These are phyloP conservation scores for Phytophthora constricta DNA, from an alignment of 352 stramenopile species.

Conservation along the genomic window DNA sequence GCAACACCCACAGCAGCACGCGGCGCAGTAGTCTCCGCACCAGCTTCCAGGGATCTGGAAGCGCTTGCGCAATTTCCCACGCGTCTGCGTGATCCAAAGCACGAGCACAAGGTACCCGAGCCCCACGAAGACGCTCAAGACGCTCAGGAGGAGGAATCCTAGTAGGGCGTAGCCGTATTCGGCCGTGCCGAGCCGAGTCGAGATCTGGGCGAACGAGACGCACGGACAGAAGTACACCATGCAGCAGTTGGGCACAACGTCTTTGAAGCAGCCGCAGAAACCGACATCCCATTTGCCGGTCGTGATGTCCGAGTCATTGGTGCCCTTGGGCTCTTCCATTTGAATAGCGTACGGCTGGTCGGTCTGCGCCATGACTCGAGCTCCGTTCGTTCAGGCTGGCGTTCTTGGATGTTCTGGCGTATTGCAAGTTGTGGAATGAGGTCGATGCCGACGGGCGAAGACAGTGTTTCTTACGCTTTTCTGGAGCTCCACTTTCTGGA, in stretches of 20 bases:
- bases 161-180: slow-evolving; percentile 18
- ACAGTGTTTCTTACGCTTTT: too few species aligned
- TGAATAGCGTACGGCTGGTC: slow-evolving; percentile 23
- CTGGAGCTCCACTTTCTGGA: too few species aligned
- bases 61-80: not conserved
- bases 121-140: not conserved
- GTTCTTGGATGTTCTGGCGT: too few species aligned
- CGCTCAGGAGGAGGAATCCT: slow-evolving; percentile 16
- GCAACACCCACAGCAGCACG: slow-evolving; percentile 46
- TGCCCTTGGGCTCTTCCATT: slow-evolving; percentile 19
- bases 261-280: slow-evolving; percentile 41
- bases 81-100: slow-evolving; percentile 6
- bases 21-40: slow-evolving; percentile 33
- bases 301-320: too few species aligned
- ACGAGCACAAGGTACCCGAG: not conserved
- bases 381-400: too few species aligned
- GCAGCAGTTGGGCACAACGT: slow-evolving; percentile 42
- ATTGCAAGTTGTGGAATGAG: too few species aligned
- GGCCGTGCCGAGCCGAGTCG: slow-evolving; percentile 33
- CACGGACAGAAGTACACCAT: slow-evolving; percentile 44
- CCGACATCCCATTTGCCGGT: slow-evolving; percentile 19
- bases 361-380: slow-evolving; percentile 16
- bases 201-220: slow-evolving; percentile 42
- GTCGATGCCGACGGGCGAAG: too few species aligned
- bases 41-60: slow-evolving; percentile 46